These are phyloP conservation scores for Aspergillus brunneoviolaceus DNA, from an alignment of 2,329 filamentous ascomycete genomes.

Conservation along the genomic window DNA sequence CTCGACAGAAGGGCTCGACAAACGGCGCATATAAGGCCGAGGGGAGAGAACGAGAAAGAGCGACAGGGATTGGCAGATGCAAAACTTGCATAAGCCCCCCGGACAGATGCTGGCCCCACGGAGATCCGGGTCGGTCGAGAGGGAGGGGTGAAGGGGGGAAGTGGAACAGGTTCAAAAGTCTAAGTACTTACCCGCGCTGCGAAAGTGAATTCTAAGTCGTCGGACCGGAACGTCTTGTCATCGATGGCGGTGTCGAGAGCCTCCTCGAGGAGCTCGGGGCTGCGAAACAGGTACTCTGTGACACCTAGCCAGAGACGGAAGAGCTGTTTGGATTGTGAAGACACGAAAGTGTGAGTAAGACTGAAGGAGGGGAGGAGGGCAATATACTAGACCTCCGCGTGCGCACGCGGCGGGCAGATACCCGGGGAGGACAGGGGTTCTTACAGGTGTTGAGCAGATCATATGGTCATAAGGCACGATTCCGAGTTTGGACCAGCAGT, in stretches of 20 bases:
- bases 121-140: background rate
- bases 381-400: too few species aligned
- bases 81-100: background rate
- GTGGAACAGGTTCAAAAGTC: background rate
- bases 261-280: slow-evolving; percentile 75
- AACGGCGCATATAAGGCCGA: background rate
- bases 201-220: slow-evolving; percentile 97
- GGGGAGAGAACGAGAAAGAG: background rate
- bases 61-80: background rate
- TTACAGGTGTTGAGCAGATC: slow-evolving; percentile 91
- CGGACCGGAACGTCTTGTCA: slow-evolving; percentile 87
- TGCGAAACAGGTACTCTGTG: slow-evolving; percentile 93
- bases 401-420: background rate
- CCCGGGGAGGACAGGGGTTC: slow-evolving; percentile 25
- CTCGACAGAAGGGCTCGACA: background rate
- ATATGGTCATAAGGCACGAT: slow-evolving; percentile 99
- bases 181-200: slow-evolving; percentile 66
- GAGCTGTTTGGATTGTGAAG: slow-evolving; percentile 50
- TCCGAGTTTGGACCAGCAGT: slow-evolving; percentile 92
- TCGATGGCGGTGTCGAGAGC: slow-evolving; percentile 81
- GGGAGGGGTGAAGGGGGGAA: background rate
- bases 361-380: background rate
- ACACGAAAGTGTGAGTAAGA: background rate
- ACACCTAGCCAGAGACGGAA: slow-evolving; percentile 96
- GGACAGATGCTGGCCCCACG: background rate